Evolutionary conservation across 768 basidiomycete genomes (phyloP), one percentile per base, ranked within the genome.

Genomic region (Flagelloscypha sp.): DNA sequence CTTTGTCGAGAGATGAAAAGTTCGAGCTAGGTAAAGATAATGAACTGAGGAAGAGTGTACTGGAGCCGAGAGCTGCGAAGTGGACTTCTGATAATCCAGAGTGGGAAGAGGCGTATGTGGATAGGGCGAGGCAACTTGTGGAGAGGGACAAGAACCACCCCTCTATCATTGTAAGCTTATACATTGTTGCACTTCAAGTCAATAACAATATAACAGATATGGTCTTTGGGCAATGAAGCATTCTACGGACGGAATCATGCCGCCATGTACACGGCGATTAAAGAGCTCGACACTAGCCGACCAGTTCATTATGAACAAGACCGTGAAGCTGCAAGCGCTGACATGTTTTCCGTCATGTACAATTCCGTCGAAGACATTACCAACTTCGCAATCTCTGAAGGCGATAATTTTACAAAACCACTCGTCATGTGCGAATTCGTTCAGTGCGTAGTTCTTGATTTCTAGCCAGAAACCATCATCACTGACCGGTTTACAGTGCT

Each of bases 41-140:
- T n/a, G n/a, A n/a, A n/a, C n/a, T n/a, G n/a, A 27, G 35, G 16
- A 28, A 37, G 22, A 37, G 37, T 27, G 16, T 23, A 10, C 20
- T 37, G 19, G 31, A 36, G n/a, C 35, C 36, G 7, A 34, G 21
- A 7, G 40, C 40, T 6, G 36, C 40, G 5, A 29, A 21, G 15
- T 41, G 40, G 40, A 41, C 40, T 12, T 36, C 40, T 11, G 35
- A 36, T 22, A 41, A 37, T 32, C 40, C 40, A 24, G 36, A 30
- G 10, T 41, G 40, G 40, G 36, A 41, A 25, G 40, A 36, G 7
- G 40, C 40, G 5, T 41, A 41, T 41, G 36, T 41, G 9, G 40
- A 41, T 30, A 19, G 40, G 11, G 35, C 40, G 13, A 33, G 27
- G 5, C 40, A 41, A 18, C 24, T 41, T 9, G 35, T 41, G 18